A percentile compares a stretch with the other conserved stretches of the same genome.
These are phyloP conservation scores for Ustilago xerochloae DNA, from an alignment of 1,284 basidiomycete species.

Conservation along the genomic window DNA sequence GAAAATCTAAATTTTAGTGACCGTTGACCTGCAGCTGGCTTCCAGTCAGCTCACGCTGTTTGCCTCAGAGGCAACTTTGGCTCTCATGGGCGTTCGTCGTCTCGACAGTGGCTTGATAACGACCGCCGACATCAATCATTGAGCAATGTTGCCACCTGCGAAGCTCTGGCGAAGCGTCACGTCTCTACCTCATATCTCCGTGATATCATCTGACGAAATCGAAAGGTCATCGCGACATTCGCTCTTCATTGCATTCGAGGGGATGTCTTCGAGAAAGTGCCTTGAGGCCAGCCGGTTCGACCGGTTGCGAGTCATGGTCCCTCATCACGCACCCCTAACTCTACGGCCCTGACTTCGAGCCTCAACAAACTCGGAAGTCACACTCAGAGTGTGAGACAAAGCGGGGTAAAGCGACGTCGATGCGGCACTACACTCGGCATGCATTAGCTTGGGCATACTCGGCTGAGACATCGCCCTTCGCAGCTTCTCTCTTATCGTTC, in stretches of 20 bases:
- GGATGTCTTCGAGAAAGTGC: not conserved
- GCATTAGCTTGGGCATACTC: not conserved
- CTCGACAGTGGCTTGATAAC: too few species aligned
- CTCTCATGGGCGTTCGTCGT: too few species aligned
- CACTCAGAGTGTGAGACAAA: too few species aligned
- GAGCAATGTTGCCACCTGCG: not conserved
- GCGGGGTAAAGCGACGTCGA: slow-evolving; percentile 10
- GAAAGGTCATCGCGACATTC: not conserved
- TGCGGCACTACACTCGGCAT: slow-evolving; percentile 1
- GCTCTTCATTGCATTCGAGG: not conserved
- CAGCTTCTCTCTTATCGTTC: too few species aligned
- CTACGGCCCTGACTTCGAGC: too few species aligned
- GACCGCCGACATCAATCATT: not conserved
- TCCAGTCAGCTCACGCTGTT: not conserved
- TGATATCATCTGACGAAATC: not conserved
- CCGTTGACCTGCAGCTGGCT: not conserved
- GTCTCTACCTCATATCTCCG: too few species aligned
- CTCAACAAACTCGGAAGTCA: too few species aligned
- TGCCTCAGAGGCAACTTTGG: too few species aligned
- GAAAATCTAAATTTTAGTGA: not conserved
- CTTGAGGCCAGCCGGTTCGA: not conserved
- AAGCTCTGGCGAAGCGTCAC: not conserved
- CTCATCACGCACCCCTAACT: too few species aligned
- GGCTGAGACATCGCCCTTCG: not conserved
- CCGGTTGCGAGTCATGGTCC: not conserved